These are phyloP conservation scores for Monascus purpureus DNA, from an alignment of 495 filamentous ascomycete species.

Conservation along the genomic window DNA sequence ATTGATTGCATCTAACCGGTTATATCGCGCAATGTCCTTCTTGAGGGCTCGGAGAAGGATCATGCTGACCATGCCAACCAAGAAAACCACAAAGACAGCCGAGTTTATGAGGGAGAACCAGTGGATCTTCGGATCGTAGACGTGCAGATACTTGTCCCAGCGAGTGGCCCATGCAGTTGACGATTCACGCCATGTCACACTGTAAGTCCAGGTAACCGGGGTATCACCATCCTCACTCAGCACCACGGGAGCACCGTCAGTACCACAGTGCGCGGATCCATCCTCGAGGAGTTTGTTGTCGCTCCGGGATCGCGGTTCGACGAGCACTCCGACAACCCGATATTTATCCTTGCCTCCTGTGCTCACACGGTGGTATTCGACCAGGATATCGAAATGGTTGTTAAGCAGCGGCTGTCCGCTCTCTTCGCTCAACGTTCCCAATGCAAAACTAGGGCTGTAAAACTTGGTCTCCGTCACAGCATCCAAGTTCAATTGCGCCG, in stretches of 20 bases:
- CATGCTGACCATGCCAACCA: conserved; percentile 79
- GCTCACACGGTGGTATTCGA: conserved; percentile 75
- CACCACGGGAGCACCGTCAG: conserved; percentile 31
- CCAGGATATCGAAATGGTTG: conserved; percentile 88
- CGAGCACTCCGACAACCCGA: conserved; percentile 81
- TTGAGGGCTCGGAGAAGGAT: conserved; percentile 73
- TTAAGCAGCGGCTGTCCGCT: conserved; percentile 49
- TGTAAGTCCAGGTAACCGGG: conserved; percentile 75
- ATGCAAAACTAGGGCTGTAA: conserved; percentile 76
- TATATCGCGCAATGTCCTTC: conserved; percentile 94
- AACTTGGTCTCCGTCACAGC: conserved; percentile 57
- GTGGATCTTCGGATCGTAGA: conserved; percentile 91
- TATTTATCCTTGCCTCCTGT: conserved; percentile 45
- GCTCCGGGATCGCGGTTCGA: conserved; percentile 59
- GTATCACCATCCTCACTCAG: conserved; percentile 57
- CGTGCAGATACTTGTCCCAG: conserved; percentile 96
- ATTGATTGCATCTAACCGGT: conserved; percentile 74
- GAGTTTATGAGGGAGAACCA: conserved; percentile 97
- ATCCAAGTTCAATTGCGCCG: conserved; percentile 64
- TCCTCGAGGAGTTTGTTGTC: conserved; percentile 41
- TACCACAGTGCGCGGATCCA: conserved; percentile 48
- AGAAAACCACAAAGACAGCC: conserved; percentile 80
- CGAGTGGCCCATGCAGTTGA: conserved; percentile 82
- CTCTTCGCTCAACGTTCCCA: conserved; percentile 47
- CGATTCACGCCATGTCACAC: conserved; percentile 71